Evolutionary conservation across 1,139 yeast species (phyloP).

Genomic region (Blastobotrys niveus): DNA sequence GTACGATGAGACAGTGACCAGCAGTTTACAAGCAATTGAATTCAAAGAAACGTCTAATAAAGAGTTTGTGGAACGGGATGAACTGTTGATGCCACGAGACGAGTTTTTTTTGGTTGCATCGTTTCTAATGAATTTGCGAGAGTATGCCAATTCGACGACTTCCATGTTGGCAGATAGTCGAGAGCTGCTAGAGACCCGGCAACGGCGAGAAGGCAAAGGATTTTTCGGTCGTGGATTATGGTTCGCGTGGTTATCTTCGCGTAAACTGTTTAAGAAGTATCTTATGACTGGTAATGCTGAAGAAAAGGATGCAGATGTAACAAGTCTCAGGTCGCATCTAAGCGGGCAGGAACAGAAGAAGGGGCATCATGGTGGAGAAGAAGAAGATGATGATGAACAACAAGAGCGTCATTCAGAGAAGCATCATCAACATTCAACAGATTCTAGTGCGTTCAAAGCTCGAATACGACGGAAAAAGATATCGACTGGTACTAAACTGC

Average conservation of each 20-base stretch:
- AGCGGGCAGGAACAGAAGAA: too few species aligned
- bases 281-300: conserved; percentile 27
- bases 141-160: conserved; percentile 35
- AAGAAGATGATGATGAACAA: neutral
- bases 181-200: conserved; percentile 33
- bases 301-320: conserved; percentile 24
- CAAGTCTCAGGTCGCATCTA: conserved; percentile 16
- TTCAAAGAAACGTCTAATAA: conserved; percentile 1
- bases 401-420: conserved; percentile 5
- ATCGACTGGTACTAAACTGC: neutral
- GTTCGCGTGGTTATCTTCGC: conserved; percentile 38
- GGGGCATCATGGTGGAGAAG: neutral
- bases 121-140: conserved; percentile 43
- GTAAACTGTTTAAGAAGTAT: conserved; percentile 36
- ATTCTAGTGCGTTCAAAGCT: too few species aligned
- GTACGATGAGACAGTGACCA: conserved; percentile 30
- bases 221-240: conserved; percentile 39
- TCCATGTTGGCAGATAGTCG: conserved; percentile 34
- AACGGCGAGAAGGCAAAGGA: conserved; percentile 34
- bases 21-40: conserved; percentile 19
- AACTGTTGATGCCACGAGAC: conserved; percentile 41
- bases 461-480: too few species aligned
- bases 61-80: conserved; percentile 7
- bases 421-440: too few species aligned
- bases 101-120: conserved; percentile 46